A percentile compares a stretch with the other conserved stretches of the same genome.
Conservation (phyloP, 768 basidiomycete genomes). For the Lactarius trivialis region DNA sequence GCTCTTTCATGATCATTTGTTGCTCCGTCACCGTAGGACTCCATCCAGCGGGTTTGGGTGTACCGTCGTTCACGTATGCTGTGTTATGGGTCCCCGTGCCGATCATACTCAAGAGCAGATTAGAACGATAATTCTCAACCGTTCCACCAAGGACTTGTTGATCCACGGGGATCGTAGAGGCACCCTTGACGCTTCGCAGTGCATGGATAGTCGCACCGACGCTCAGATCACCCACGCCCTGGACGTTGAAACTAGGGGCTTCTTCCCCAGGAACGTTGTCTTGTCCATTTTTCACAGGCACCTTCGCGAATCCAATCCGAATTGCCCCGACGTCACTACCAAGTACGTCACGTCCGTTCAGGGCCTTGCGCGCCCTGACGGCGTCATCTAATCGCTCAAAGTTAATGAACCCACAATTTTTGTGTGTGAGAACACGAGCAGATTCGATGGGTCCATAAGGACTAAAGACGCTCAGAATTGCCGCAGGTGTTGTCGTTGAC, state of each 20-base stretch:
- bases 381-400: constrained; percentile 97
- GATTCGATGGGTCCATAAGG: constrained; percentile 98
- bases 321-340: constrained; percentile 96
- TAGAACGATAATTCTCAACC: constrained; percentile 92
- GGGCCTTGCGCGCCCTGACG: constrained; percentile 87
- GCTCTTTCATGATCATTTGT: constrained; percentile 94
- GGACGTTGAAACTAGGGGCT: constrained; percentile 56
- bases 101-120: constrained; percentile 85
- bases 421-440: constrained; percentile 91
- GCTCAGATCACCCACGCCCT: constrained; percentile 78
- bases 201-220: constrained; percentile 87
- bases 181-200: constrained; percentile 84
- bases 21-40: constrained; percentile 79
- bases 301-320: constrained; percentile 94
- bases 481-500: constrained; percentile 88
- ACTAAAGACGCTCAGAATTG: constrained; percentile 92
- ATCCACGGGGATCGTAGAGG: constrained; percentile 83
- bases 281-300: constrained; percentile 83
- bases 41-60: constrained; percentile 60
- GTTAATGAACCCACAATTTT: constrained; percentile 96
- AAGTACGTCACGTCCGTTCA: constrained; percentile 93
- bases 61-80: constrained; percentile 48
- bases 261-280: constrained; percentile 55
- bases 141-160: constrained; percentile 88
- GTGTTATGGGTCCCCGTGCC: constrained; percentile 62